Conservation (phyloP, 2,329 filamentous ascomycete species). For the Exophiala xenobiotica region DNA sequence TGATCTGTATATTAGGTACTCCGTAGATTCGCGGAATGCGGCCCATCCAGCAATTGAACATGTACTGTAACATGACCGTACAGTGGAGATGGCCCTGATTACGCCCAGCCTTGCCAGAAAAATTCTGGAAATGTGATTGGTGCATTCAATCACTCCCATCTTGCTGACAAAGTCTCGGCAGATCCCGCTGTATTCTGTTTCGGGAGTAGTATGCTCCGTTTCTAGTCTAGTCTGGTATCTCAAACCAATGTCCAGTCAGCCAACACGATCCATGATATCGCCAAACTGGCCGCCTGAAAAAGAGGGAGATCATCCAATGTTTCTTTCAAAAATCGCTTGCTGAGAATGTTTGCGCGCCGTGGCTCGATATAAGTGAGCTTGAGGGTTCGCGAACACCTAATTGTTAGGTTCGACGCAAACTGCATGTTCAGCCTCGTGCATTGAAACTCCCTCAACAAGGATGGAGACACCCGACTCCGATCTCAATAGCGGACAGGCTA, state of each 20-base stretch:
- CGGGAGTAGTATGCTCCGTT: background rate
- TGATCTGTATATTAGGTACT: no score
- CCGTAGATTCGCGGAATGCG: no score
- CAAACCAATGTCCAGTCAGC: conserved; percentile 1
- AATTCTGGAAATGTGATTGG: no score
- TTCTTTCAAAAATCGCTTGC: background rate
- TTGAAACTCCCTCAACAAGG: background rate
- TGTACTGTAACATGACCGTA: background rate
- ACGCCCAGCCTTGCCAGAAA: background rate
- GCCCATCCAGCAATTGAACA: no score
- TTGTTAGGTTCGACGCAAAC: no score
- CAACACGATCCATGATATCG: background rate
- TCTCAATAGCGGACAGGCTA: conserved; percentile 4
- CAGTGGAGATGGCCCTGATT: background rate
- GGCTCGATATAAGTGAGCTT: no score
- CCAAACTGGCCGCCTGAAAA: background rate
- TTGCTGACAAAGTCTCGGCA: conserved; percentile 3
- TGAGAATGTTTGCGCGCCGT: background rate
- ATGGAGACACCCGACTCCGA: conserved; percentile 6
- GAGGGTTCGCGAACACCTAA: no score
- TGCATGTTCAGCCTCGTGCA: background rate
- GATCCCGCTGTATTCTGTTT: background rate
- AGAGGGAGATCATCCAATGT: background rate
- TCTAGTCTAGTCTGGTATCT: background rate
- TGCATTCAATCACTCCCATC: no score